A percentile compares a stretch with the other conserved stretches of the same genome.
These are phyloP conservation scores for Phytophthora meadii DNA, from an alignment of 352 stramenopile genomes.

Conservation along the genomic window DNA sequence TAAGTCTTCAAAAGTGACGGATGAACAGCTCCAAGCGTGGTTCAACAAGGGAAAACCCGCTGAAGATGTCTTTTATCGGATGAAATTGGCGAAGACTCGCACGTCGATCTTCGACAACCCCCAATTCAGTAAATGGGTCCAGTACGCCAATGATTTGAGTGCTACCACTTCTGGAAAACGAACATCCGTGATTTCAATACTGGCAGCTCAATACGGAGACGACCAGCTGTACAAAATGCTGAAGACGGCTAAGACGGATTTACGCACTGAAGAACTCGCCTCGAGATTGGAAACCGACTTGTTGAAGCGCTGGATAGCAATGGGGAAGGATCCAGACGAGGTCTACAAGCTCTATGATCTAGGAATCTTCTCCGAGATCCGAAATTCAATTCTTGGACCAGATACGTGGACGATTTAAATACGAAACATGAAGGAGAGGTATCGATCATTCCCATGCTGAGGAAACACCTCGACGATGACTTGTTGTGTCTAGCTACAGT, in stretches of 20 bases:
- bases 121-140: neutral
- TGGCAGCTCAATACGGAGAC: neutral
- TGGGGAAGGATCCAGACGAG: neutral
- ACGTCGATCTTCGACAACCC: neutral
- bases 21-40: neutral
- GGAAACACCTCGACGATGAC: neutral
- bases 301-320: neutral
- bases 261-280: neutral
- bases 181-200: neutral
- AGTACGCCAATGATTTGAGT: neutral
- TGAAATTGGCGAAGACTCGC: neutral
- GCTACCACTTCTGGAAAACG: neutral
- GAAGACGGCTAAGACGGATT: neutral
- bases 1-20: neutral
- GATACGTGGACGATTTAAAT: neutral
- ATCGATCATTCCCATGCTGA: neutral
- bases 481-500: neutral
- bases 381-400: neutral
- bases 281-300: neutral
- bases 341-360: too few relatives aligned
- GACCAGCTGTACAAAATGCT: neutral
- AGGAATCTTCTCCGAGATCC: neutral
- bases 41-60: neutral
- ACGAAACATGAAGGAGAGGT: neutral
- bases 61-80: neutral